Base-by-base conservation (phyloP, 1,139 yeast species). In the Suhomyces panamericanus region DNA sequence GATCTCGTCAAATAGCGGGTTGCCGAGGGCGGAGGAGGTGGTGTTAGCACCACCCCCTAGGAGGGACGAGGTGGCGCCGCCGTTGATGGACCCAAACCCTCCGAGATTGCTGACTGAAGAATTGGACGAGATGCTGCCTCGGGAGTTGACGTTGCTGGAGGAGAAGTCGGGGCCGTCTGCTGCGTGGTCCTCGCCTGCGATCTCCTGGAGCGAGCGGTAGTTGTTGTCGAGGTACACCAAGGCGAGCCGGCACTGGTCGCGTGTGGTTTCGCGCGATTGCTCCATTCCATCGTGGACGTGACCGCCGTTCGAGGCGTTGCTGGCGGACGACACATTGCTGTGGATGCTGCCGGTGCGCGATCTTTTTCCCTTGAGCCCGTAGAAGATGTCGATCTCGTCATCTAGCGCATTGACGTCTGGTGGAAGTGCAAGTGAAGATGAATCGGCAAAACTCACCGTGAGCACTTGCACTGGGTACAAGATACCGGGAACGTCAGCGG, bases 401-500 rank as follows among this genome's bases (percentile, higher is more conserved):
- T 35, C 34, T 10, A 35, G 17, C 6, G 28, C 22, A 13, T 26
- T 26, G 3, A 16, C 20, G 16, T 31, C 32, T 9, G 36, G 15
- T 12, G 40, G 32, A 13, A 39, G 17, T 6, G 12, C n/a, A 8
- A 41, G 13, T 11, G 27, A n/a, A 3, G 12, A 40, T 32, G 22
- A 26, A 14, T 24, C 47, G 30, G 34, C 38, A 35, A 27, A 37
- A 38, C n/a, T 48, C 42, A 42, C 44, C 17, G 56, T 62, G 14
- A 64, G 43, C n/a, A 56, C 59, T 24, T 58, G 54, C 14, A 49
- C 33, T 1, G 73, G 73, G 38, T 66, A 67, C 20, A 67, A 47
- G 7, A 69, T 50, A 4, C 72, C 73, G 0, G 61, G 59, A 2
- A 69, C 30, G 28, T 57, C 56, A 10, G 29, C 37, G 0, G 73